Conservation (phyloP, 176 grass and related monocot species). For the Musa acuminata region DNA sequence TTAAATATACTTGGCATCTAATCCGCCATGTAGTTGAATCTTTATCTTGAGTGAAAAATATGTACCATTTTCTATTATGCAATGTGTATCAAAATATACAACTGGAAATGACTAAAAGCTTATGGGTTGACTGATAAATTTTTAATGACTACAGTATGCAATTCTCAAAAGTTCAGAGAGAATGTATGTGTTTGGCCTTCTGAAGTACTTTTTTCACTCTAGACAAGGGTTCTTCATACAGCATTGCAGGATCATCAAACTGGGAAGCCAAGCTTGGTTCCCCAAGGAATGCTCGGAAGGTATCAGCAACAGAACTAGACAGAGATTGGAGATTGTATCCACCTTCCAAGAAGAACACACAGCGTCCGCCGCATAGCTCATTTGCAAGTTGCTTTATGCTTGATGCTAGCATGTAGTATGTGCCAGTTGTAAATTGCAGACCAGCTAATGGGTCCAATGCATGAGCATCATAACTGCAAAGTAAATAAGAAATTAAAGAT, state of each 20-base stretch:
- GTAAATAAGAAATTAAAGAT: background rate
- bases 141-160: background rate
- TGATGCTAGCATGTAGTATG: slow-evolving; percentile 80
- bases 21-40: no score
- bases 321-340: slow-evolving; percentile 84
- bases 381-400: slow-evolving; percentile 60
- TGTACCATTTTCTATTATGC: no score
- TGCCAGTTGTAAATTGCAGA: slow-evolving; percentile 78
- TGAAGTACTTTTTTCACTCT: slow-evolving; percentile 58
- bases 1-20: no score
- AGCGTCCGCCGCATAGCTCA: slow-evolving; percentile 71
- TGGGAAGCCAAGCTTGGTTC: slow-evolving; percentile 65
- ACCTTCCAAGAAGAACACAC: slow-evolving; percentile 91
- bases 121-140: no score
- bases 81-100: no score
- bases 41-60: no score
- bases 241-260: slow-evolving; percentile 65
- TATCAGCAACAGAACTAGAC: slow-evolving; percentile 70
- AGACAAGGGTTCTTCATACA: slow-evolving; percentile 70
- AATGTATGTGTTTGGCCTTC: slow-evolving; percentile 62
- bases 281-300: slow-evolving; percentile 58
- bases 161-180: slow-evolving; percentile 26
- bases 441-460: slow-evolving; percentile 72
- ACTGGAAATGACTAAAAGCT: no score
- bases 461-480: slow-evolving; percentile 75